phyloP scores from a whole-genome alignment of 768 basidiomycete species.

The Phlebiopsis gigantea region DNA sequence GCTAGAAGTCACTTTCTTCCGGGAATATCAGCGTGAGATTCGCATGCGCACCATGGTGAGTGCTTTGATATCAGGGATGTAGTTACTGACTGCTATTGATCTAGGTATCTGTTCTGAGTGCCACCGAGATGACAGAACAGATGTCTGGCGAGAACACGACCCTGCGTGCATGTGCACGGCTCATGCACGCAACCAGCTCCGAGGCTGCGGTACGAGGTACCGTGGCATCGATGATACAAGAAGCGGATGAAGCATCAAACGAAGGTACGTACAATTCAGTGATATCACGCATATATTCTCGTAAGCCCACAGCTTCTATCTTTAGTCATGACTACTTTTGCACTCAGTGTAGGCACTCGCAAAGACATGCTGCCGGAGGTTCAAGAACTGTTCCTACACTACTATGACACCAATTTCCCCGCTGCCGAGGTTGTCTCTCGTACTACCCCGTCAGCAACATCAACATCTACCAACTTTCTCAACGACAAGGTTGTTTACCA shows the following conservation, averaged over 20 bases:
- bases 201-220: background rate
- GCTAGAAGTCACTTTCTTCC: constrained; percentile 25
- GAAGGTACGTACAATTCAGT: background rate
- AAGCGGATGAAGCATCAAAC: background rate
- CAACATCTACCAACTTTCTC: background rate
- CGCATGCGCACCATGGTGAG: constrained; percentile 15
- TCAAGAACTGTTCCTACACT: background rate
- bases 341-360: background rate
- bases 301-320: background rate
- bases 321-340: background rate
- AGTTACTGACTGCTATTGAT: background rate
- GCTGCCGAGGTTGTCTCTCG: background rate
- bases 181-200: background rate
- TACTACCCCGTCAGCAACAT: background rate
- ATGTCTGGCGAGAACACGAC: background rate
- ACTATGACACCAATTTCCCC: background rate
- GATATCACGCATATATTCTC: background rate
- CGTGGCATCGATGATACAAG: background rate
- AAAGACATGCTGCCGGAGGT: background rate
- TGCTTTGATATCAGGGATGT: background rate
- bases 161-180: background rate
- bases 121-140: background rate
- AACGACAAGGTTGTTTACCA: background rate
- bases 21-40: constrained; percentile 16
- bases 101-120: background rate